phyloP scores from a whole-genome alignment of 345 rosid species.

The Boechera divaricarpa region DNA sequence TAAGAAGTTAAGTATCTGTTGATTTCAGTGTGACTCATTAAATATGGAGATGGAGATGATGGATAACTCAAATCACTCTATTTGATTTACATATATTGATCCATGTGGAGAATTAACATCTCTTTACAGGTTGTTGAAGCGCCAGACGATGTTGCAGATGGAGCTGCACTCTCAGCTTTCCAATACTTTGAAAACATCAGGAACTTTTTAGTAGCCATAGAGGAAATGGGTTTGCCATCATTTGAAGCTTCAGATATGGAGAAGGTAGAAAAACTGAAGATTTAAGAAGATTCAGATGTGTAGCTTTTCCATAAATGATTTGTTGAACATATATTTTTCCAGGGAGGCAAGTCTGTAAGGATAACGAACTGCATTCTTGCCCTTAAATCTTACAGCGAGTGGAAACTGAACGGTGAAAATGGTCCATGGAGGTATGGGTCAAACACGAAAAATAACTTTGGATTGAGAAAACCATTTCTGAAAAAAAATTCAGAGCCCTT shows the following conservation, averaged over 20 bases:
- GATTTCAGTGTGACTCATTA: not conserved
- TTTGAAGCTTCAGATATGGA: conserved; percentile 94
- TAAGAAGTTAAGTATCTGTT: not conserved
- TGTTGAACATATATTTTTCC: conserved; percentile 36
- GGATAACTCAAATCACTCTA: not conserved
- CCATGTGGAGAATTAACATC: not conserved
- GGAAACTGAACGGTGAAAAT: conserved; percentile 76
- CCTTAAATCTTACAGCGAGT: conserved; percentile 74
- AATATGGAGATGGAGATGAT: not conserved
- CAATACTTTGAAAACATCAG: conserved; percentile 92
- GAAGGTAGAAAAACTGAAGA: conserved; percentile 50
- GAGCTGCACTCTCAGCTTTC: conserved; percentile 87
- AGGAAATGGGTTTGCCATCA: conserved; percentile 81
- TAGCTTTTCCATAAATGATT: not conserved
- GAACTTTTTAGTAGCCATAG: conserved; percentile 76
- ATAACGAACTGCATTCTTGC: conserved; percentile 81
- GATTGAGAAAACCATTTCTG: conserved; percentile 56
- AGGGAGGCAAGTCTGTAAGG: conserved; percentile 86
- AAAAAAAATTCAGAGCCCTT: conserved; percentile 74
- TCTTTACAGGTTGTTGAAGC: conserved; percentile 74
- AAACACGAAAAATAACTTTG: conserved; percentile 51
- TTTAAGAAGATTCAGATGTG: not conserved
- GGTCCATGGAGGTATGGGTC: conserved; percentile 74
- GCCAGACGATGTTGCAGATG: conserved; percentile 79
- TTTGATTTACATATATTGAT: not conserved